Evolutionary conservation across 306 rosid species (phyloP), one percentile per base, ranked within the genome.

Genomic region (Cyclanthera cordifolia): DNA sequence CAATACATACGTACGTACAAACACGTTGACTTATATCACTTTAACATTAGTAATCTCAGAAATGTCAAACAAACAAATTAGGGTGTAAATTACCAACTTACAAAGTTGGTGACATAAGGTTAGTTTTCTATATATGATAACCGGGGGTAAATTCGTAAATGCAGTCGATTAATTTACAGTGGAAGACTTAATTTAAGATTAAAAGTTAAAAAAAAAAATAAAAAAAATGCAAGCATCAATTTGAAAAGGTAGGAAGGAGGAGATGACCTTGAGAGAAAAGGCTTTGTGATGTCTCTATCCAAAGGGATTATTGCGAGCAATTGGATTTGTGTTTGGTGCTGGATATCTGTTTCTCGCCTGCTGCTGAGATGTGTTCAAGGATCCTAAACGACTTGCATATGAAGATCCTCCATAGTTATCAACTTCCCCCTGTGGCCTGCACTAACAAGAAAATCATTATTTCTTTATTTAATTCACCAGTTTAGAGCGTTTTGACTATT

Each of bases 281-380:
- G 27, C 30, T 55, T 55, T 14, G 39, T 60, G 30, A 34, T 21
- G 70, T 13, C 34, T 13, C 32, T 84, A 90, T 69, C 74, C 93
- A 75, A 89, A 92, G 54, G 97, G 97, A 47, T 92, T 89, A 67
- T 82, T 78, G 73, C 88, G 58, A 64, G 53, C 32, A 43, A 6
- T 23, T 58, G 80, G 52, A 37, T 72, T 53, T 16, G 64, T 15
- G 61, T 53, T 46, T 30, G 79, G 75, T 19, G 78, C 73, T 57
- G 69, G 56, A 72, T 46, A 71, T 63, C 20, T 20, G 32, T 52
- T 63, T 6, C 69, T 21, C 34, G 32, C 52, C 34, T 63, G 52
- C 34, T 63, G 52, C 20, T 23, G 52, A 13, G 30, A 10, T 12
- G 52, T 20, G 34, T 41, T 63, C 30, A 43, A 20, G 69, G 52